Evolutionary conservation across 768 basidiomycete genomes (phyloP).

Genomic region (Candolleomyces eurysporus): DNA sequence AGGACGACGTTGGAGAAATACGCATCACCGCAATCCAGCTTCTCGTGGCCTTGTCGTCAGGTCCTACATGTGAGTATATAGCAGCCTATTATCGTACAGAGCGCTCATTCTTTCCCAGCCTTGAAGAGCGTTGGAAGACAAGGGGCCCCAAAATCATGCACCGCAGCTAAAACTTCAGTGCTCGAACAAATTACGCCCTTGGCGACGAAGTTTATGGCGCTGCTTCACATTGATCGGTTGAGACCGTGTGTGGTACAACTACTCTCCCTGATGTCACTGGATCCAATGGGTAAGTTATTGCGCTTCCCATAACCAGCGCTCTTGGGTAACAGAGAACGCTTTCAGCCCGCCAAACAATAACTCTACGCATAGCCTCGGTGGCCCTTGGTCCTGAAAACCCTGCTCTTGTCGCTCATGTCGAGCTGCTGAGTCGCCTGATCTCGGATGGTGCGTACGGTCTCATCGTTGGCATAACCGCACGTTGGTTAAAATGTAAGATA

Average conservation of each 20-base stretch:
- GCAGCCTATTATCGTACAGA: background rate
- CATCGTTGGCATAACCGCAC: no score
- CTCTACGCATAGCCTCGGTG: background rate
- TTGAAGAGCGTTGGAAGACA: background rate
- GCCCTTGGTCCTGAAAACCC: background rate
- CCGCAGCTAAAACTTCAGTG: background rate
- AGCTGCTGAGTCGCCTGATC: background rate
- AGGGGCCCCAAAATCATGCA: background rate
- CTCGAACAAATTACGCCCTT: background rate
- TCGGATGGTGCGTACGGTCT: background rate
- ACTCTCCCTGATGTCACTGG: background rate
- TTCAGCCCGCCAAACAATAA: background rate
- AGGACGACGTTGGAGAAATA: background rate
- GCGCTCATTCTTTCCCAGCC: background rate
- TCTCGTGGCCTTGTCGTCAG: background rate
- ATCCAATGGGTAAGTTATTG: background rate
- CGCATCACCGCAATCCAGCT: background rate
- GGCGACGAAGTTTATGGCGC: background rate
- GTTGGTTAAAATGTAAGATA: background rate
- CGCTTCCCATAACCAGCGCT: background rate
- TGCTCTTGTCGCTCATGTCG: background rate
- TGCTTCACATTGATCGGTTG: background rate
- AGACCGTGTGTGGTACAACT: background rate
- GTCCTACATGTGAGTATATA: background rate
- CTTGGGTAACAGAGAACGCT: background rate